Evolutionary conservation across 2,329 filamentous ascomycete genomes (phyloP).

Genomic region (Neopestalotiopsis rosae): DNA sequence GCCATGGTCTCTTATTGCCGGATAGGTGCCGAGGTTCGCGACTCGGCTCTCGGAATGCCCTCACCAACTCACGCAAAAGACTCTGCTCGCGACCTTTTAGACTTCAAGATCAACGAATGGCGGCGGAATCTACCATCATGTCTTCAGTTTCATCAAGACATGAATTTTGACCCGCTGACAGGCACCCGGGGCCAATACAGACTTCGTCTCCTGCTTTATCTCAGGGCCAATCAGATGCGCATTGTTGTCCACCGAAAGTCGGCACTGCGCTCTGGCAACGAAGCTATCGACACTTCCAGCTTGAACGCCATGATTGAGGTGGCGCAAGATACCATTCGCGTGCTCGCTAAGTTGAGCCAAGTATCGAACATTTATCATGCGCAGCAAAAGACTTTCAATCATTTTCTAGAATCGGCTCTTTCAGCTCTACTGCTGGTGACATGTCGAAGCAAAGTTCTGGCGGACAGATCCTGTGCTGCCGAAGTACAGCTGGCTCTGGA

Average conservation of each 20-base stretch:
- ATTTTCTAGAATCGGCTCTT: slow-evolving; percentile 14
- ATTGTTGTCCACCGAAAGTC: slow-evolving; percentile 11
- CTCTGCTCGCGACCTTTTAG: slow-evolving; percentile 8
- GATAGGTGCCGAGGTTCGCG: slow-evolving; percentile 12
- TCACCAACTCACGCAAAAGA: slow-evolving; percentile 10
- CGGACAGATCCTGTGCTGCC: background rate
- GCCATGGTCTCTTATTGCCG: slow-evolving; percentile 15
- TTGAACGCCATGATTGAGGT: slow-evolving; percentile 12
- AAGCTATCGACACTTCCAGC: slow-evolving; percentile 9
- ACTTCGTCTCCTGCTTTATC: slow-evolving; percentile 13
- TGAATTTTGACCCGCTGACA: slow-evolving; percentile 6
- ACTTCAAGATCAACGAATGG: slow-evolving; percentile 13
- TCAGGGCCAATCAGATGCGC: slow-evolving; percentile 15
- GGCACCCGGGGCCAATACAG: slow-evolving; percentile 12
- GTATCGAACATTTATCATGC: slow-evolving; percentile 12
- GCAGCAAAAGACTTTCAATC: slow-evolving; percentile 16
- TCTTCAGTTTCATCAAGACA: background rate
- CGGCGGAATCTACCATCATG: slow-evolving; percentile 2
- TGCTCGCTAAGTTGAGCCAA: slow-evolving; percentile 7
- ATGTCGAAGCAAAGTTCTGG: background rate
- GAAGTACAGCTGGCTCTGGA: slow-evolving; percentile 9
- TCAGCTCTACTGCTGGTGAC: slow-evolving; percentile 9
- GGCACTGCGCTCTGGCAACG: slow-evolving; percentile 3
- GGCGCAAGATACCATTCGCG: slow-evolving; percentile 14
- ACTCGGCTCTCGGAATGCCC: slow-evolving; percentile 8